Percentiles rank a stretch among this genome's conserved stretches.
Evolutionary conservation across 2,329 filamentous ascomycete genomes (phyloP).

Genomic region (Byssoonygena ceratinophila): DNA sequence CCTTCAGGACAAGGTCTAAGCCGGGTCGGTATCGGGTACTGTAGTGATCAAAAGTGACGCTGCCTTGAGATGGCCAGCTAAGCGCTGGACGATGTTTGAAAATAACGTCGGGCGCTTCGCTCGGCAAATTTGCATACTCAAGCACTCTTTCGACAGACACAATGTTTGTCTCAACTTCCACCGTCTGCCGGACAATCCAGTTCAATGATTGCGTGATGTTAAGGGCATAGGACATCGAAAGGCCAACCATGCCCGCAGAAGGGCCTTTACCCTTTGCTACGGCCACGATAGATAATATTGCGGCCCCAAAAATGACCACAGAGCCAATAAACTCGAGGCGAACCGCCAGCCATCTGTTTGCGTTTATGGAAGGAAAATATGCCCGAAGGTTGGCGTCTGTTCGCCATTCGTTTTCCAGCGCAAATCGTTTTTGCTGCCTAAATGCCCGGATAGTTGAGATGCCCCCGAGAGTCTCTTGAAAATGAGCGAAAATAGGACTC

Average conservation of each 20-base stretch:
- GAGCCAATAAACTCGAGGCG: conserved; percentile 92
- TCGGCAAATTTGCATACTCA: conserved; percentile 83
- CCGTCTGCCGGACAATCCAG: conserved; percentile 97
- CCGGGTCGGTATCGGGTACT: conserved; percentile 86
- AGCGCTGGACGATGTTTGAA: conserved; percentile 75
- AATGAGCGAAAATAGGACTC: conserved; percentile 95
- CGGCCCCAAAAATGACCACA: conserved; percentile 79
- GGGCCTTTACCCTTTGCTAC: conserved; percentile 58
- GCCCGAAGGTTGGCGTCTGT: conserved; percentile 89
- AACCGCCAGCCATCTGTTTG: conserved; percentile 87
- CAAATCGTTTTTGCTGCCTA: conserved; percentile 75
- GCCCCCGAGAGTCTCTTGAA: conserved; percentile 91
- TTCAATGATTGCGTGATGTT: conserved; percentile 96
- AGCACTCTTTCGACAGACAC: conserved; percentile 95
- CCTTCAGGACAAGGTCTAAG: conserved; percentile 83
- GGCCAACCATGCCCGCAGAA: conserved; percentile 67
- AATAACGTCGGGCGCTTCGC: conserved; percentile 89
- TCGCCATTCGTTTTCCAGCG: conserved; percentile 91
- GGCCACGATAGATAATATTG: conserved; percentile 69
- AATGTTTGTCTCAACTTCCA: conserved; percentile 99
- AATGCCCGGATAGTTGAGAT: conserved; percentile 94
- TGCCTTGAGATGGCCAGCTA: conserved; percentile 82
- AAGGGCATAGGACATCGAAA: conserved; percentile 93
- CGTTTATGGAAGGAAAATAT: conserved; percentile 91
- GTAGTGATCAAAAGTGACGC: conserved; percentile 84